These are phyloP conservation scores for Chlorociboria aeruginascens DNA, from an alignment of 495 filamentous ascomycete species.

Conservation along the genomic window DNA sequence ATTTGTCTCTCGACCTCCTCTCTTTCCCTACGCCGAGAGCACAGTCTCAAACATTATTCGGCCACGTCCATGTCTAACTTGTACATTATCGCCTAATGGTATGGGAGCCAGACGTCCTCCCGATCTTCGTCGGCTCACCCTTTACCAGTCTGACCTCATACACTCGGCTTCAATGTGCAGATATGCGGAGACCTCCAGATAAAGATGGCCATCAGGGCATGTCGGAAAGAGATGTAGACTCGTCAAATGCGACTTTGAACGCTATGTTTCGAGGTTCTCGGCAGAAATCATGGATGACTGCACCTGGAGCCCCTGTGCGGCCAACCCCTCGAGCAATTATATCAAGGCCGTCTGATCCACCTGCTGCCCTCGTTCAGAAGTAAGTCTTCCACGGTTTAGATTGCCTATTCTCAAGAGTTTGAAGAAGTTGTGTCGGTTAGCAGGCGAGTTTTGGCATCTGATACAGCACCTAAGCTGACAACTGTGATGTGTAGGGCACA, in stretches of 20 bases:
- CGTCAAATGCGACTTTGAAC: slow-evolving; percentile 58
- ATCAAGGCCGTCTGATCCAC: slow-evolving; percentile 1
- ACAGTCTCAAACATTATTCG: too few species aligned
- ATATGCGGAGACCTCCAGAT: slow-evolving; percentile 20
- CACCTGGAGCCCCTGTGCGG: slow-evolving; percentile 24
- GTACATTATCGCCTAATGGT: slow-evolving; percentile 1
- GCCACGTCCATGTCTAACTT: background rate
- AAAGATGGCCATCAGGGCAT: slow-evolving; percentile 6
- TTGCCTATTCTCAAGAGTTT: background rate
- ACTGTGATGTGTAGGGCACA: slow-evolving; percentile 7
- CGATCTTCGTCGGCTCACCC: background rate
- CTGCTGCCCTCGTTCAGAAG: slow-evolving; percentile 5
- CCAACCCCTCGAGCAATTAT: slow-evolving; percentile 26
- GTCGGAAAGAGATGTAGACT: slow-evolving; percentile 35
- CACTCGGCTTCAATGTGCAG: background rate
- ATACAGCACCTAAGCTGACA: background rate
- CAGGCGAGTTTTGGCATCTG: too few species aligned
- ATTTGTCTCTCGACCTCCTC: too few species aligned
- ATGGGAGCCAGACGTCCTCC: background rate
- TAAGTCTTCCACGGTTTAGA: background rate
- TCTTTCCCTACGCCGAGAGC: too few species aligned
- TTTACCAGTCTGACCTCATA: slow-evolving; percentile 3
- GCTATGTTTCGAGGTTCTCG: slow-evolving; percentile 48
- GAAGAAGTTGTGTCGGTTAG: background rate
- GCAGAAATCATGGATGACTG: slow-evolving; percentile 57